A percentile compares a stretch with the other conserved stretches of the same genome.
Conservation (phyloP, 1,139 yeast genomes). For the Suhomyces yuchorum region DNA sequence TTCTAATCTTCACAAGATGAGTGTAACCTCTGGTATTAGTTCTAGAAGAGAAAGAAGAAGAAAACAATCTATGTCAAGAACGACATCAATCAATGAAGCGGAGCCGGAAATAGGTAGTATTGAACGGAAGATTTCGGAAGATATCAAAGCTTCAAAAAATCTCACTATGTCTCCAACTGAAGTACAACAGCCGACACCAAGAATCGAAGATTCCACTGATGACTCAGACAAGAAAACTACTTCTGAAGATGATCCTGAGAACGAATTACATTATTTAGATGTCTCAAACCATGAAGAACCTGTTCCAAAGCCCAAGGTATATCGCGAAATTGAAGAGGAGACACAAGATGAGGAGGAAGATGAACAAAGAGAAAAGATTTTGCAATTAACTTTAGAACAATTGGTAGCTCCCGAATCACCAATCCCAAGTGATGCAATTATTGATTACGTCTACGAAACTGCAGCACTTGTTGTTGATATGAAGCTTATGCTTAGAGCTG, state of each 20-base stretch:
- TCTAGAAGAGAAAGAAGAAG: conserved; percentile 19
- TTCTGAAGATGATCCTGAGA: conserved; percentile 30
- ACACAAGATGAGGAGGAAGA: conserved; percentile 12
- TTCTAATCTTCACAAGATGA: conserved; percentile 30
- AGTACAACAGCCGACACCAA: background rate
- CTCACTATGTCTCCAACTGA: background rate
- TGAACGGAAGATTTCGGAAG: background rate
- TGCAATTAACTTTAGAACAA: conserved; percentile 48
- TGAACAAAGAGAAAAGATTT: conserved; percentile 21
- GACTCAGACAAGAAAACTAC: conserved; percentile 24
- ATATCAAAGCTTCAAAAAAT: background rate
- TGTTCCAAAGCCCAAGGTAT: conserved; percentile 6
- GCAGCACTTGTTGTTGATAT: conserved; percentile 64
- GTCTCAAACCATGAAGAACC: conserved; percentile 21
- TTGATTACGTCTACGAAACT: conserved; percentile 61
- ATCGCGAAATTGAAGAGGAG: conserved; percentile 17
- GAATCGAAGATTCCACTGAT: conserved; percentile 18
- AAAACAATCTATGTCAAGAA: conserved; percentile 9
- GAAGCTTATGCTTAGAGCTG: conserved; percentile 62
- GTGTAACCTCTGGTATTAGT: conserved; percentile 20
- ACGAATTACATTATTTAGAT: conserved; percentile 35
- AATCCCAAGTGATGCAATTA: conserved; percentile 53
- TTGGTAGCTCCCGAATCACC: conserved; percentile 55
- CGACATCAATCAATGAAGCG: conserved; percentile 7
- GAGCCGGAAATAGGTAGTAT: background rate